Evolutionary conservation across 345 rosid genomes (phyloP), one percentile per base, ranked within the genome.

Genomic region (Conringia planisiliqua): DNA sequence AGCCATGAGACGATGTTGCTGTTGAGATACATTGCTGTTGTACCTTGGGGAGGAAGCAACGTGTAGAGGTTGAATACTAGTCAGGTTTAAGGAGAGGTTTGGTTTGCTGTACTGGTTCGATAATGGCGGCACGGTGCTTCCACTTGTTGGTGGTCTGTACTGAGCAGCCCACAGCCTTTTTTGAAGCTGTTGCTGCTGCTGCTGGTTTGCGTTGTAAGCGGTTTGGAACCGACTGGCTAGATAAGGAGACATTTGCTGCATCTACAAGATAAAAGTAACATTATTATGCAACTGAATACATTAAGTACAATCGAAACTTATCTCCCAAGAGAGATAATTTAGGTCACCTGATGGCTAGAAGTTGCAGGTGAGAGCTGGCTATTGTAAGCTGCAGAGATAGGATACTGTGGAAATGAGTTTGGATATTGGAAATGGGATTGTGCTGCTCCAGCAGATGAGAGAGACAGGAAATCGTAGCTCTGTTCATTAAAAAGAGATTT

Each of bases 391-490:
- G 86, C 35, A 16, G 85, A 46, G 30, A 73, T 20, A 56, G 71
- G 87, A 66, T 71, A 66, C 47, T 79, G 88, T 16, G 83, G 55
- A 56, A 40, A 50, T 20, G 88, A 62, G 44, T 80, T 83, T 30
- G 58, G 72, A 71, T 57, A 74, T 40, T 86, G 83, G 75, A 73
- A 59, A 74, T 84, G 82, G 68, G 75, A 71, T 42, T 76, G 83
- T 22, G 69, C 8, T 59, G 29, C 51, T 56, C 88, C 88, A 65
- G 79, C 39, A 7, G 88, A 83, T 26, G 77, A 32, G 46, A 88
- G 66, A 66, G 95, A 84, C 75, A 90, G 66, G 82, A 92, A 92
- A 77, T 88, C 78, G 50, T 78, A 87, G 78, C 77, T 66, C 98
- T 92, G 85, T 74, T 17, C 36, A 35, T 9, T 43, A 78, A 30